These are phyloP conservation scores for Trichoderma afroharzianum DNA, from an alignment of 2,329 filamentous ascomycete species.

Conservation along the genomic window DNA sequence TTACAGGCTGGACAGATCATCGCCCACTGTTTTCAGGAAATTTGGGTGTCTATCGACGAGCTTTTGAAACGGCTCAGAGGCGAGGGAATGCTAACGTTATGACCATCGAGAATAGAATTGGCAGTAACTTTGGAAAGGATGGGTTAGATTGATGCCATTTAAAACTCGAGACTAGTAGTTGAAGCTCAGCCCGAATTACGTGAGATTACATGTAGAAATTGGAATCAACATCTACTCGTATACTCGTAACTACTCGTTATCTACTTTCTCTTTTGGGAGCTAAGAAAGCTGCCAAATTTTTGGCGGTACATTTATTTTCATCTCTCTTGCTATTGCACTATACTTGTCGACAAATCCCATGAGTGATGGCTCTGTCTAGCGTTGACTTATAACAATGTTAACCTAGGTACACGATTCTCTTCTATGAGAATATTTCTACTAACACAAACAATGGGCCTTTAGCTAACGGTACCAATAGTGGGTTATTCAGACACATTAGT, in stretches of 20 bases:
- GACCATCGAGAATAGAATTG: background rate
- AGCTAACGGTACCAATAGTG: background rate
- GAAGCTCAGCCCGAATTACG: background rate
- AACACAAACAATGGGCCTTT: background rate
- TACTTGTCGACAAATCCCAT: background rate
- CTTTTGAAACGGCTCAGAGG: slow-evolving; percentile 32
- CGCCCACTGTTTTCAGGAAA: slow-evolving; percentile 37
- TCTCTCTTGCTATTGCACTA: background rate
- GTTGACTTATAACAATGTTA: background rate
- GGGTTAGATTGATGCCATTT: background rate
- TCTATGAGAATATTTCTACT: background rate
- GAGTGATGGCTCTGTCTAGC: background rate
- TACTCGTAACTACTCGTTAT: background rate
- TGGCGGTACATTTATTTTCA: background rate
- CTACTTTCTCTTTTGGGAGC: background rate
- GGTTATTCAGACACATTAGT: background rate
- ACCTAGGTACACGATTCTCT: background rate
- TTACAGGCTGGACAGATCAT: slow-evolving; percentile 41
- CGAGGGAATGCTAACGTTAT: background rate
- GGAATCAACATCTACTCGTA: background rate
- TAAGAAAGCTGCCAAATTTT: background rate
- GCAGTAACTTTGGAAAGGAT: background rate
- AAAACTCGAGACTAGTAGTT: background rate
- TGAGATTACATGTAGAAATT: background rate
- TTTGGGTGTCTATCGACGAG: slow-evolving; percentile 34